phyloP scores from a whole-genome alignment of 495 filamentous ascomycete species.

The Annulohypoxylon stygium region DNA sequence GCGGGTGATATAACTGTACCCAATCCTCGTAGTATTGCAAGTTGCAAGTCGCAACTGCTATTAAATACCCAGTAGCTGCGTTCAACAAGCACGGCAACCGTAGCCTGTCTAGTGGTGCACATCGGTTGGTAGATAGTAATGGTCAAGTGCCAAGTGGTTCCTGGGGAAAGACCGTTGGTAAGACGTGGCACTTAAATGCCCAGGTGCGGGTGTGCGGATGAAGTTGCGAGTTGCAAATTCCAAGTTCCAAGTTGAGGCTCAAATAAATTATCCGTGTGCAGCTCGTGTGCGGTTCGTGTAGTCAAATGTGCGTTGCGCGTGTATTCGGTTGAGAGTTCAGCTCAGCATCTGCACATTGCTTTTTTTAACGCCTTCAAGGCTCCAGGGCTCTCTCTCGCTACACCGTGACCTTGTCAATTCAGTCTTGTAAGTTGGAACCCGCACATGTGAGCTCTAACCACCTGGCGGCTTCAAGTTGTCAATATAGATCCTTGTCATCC shows the following conservation, averaged over 20 bases:
- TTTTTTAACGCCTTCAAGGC: conserved; percentile 8
- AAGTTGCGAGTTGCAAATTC: not conserved
- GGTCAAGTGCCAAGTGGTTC: not conserved
- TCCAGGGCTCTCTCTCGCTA: not conserved
- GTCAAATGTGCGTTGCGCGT: not conserved
- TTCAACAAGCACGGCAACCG: too few relatives aligned
- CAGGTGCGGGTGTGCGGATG: too few relatives aligned
- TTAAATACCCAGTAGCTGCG: too few relatives aligned
- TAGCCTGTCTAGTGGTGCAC: too few relatives aligned
- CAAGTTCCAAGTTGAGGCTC: conserved; percentile 30
- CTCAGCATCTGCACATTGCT: conserved; percentile 27
- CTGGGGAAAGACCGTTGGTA: not conserved
- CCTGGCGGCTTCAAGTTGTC: too few relatives aligned
- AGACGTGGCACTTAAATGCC: not conserved
- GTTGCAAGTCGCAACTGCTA: too few relatives aligned
- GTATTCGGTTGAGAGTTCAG: conserved; percentile 14
- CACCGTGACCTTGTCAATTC: not conserved
- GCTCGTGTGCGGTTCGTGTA: not conserved
- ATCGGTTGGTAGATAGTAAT: not conserved
- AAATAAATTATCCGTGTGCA: conserved; percentile 24
- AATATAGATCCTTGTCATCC: not conserved
- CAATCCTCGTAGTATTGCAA: too few relatives aligned
- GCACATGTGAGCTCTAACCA: not conserved
- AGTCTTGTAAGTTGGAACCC: not conserved
- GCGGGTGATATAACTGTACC: too few relatives aligned